Percentiles rank a stretch among this genome's conserved stretches.
Evolutionary conservation across 208 protist genomes (phyloP).

Genomic region (Porcisia deanei): DNA sequence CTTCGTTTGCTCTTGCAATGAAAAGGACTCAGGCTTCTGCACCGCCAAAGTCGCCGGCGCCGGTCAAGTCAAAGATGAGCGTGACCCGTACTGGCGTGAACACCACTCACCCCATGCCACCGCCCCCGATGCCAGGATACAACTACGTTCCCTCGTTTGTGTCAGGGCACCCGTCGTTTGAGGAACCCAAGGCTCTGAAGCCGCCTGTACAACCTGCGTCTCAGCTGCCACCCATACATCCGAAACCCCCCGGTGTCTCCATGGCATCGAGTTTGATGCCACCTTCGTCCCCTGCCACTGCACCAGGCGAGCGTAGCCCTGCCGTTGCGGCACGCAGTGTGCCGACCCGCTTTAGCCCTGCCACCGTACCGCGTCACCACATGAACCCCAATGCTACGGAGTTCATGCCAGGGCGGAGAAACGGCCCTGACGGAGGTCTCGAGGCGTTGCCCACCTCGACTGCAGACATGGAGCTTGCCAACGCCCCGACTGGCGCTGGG

Average conservation of each 20-base stretch:
- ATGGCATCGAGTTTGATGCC: slow-evolving; percentile 1
- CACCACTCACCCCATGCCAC: slow-evolving; percentile 32
- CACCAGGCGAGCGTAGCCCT: slow-evolving; percentile 27
- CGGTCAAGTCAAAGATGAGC: slow-evolving; percentile 38
- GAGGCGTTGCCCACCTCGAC: slow-evolving; percentile 69
- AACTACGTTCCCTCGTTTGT: not conserved
- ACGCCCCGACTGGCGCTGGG: slow-evolving; percentile 12
- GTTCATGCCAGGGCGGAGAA: slow-evolving; percentile 55
- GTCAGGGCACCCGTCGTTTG: not conserved
- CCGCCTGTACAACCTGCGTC: not conserved
- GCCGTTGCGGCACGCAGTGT: slow-evolving; percentile 38
- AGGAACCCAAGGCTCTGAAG: not conserved
- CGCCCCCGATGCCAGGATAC: not conserved
- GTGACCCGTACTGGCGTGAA: slow-evolving; percentile 48
- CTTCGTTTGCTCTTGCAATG: slow-evolving; percentile 5
- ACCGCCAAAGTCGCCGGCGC: not conserved
- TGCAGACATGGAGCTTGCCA: slow-evolving; percentile 52
- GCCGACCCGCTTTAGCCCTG: slow-evolving; percentile 75
- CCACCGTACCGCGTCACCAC: slow-evolving; percentile 31
- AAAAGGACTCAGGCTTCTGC: slow-evolving; percentile 8
- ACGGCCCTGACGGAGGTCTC: slow-evolving; percentile 31
- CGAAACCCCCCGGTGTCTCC: slow-evolving; percentile 6
- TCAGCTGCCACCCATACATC: slow-evolving; percentile 10
- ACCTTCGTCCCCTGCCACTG: slow-evolving; percentile 18
- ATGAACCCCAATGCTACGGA: slow-evolving; percentile 83